Base-by-base conservation (phyloP, 2,329 filamentous ascomycete species). In the Alternaria atra region DNA sequence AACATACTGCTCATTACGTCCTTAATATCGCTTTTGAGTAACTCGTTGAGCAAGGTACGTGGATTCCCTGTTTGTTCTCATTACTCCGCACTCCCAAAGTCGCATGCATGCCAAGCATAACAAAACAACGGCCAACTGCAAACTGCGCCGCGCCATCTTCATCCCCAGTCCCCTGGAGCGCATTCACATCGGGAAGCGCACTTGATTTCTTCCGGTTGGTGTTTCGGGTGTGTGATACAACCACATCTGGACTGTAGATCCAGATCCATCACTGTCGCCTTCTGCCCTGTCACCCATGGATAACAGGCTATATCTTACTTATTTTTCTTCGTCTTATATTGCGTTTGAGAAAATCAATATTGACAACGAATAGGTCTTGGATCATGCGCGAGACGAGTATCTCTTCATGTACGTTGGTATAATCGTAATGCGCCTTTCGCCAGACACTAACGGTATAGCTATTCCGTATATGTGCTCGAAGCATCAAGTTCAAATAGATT, bases 1-100 rank as follows among this genome's bases (percentile, higher is more conserved):
- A 91, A 91, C 59, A 92, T 94, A 69, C 83, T 95, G 7, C 84
- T 95, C 32, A 90, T 92, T 79, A 92, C 91, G 51, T 91, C 90
- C 20, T 81, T 94, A 65, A 93, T 92, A 37, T 90, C 89, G 83
- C 89, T 93, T 81, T 83, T 94, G 59, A 91, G 89, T 71, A 93
- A 92, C 80, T 91, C 88, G 74, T 89, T 93, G 57, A 83, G 81
- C 69, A 86, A 84, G 81, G 85, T 83, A 80, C 76, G 80, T 71
- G 20, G 17, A 32, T 58, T 50, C 63, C 66, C 55, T 47, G 60
- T 70, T 71, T 65, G 71, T 62, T 68, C 40, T 62, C 56, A 55
- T 40, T 61, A 54, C 54, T 61, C 55, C 34, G 20, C 55, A 58
- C 55, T 46, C 43, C 13, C 46, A 42, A 52, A 40, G 20, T 47